A percentile compares a stretch with the other conserved stretches of the same genome.
These are phyloP conservation scores for Colletotrichum sp. DNA, from an alignment of 2,329 filamentous ascomycete species.

Conservation along the genomic window DNA sequence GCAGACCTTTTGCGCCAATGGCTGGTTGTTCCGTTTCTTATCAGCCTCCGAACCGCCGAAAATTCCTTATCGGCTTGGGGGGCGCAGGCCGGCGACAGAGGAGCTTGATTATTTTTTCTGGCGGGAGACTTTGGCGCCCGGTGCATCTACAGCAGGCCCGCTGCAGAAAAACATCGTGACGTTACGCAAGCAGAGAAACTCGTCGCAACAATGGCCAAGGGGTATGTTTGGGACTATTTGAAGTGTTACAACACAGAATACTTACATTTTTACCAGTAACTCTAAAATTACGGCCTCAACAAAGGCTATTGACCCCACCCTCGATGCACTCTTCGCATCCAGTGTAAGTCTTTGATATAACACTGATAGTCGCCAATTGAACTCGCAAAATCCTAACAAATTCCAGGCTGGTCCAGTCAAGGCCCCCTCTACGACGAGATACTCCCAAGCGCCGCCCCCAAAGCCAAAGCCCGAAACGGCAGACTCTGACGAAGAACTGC, in stretches of 20 bases:
- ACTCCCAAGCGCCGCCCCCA: slow-evolving; percentile 38
- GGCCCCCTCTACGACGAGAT: slow-evolving; percentile 49
- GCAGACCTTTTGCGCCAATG: slow-evolving; percentile 18
- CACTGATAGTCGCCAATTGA: neutral
- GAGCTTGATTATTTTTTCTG: slow-evolving; percentile 9
- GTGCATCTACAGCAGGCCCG: slow-evolving; percentile 11
- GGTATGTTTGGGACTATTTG: slow-evolving; percentile 6
- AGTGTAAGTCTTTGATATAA: slow-evolving; percentile 62
- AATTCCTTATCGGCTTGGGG: slow-evolving; percentile 6
- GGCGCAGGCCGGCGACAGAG: slow-evolving; percentile 2
- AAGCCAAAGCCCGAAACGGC: slow-evolving; percentile 35
- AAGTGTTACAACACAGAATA: no score
- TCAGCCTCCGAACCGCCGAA: slow-evolving; percentile 7
- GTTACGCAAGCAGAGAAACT: neutral
- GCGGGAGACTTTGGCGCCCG: neutral
- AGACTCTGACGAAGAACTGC: slow-evolving; percentile 33
- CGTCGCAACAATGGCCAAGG: slow-evolving; percentile 23
- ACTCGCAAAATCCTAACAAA: slow-evolving; percentile 19
- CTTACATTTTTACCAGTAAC: neutral
- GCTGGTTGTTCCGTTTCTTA: slow-evolving; percentile 17
- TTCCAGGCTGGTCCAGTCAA: slow-evolving; percentile 57
- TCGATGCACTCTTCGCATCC: slow-evolving; percentile 73
- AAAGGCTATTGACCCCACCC: slow-evolving; percentile 69
- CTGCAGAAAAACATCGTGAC: slow-evolving; percentile 1
- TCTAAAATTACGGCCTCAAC: slow-evolving; percentile 45